Evolutionary conservation across 2,329 filamentous ascomycete species (phyloP), one percentile per base, ranked within the genome.

Genomic region (Calycina herbarum): DNA sequence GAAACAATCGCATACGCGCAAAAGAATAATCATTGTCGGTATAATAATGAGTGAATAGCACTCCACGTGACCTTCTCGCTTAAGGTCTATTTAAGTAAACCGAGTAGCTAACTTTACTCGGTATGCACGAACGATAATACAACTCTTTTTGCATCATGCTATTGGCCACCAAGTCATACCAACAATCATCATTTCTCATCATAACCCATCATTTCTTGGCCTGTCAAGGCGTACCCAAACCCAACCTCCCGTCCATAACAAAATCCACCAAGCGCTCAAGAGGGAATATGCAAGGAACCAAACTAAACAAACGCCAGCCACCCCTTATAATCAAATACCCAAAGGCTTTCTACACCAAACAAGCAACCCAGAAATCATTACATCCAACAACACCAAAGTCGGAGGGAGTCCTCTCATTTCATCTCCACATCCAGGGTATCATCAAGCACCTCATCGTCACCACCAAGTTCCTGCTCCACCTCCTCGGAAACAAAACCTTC

Each of bases 401-500:
- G 20, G 20, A 20, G 20, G 20, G 20, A 20, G 20, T 20, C 20
- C 20, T 20, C 20, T 35, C 54, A 73, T 57, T 58, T 69, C 75
- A 82, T 73, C 64, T 85, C 83, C 59, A 86, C 73, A 59, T 77
- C 77, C 38, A 79, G 82, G 76, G 82, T 85, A 78, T 87, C 83
- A 69, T 86, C 82, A 64, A 75, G 76, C 73, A 74, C 74, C 69
- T 87, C 85, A 45, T 90, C 89, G 51, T 83, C 86, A 29, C 70
- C 72, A n/a, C 88, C 87, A 27, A 93, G 80, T 79, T 94, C 91
- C 75, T 89, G 87, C 80, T 96, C 92, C n/a, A 97, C 88, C 80
- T 98, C 94, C 70, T 96, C 92, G 1, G 92, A 89, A 6, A 97
- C 93, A 76, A 97, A 97, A 64, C 89, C 88, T 79, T 99, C 95